Conservation (phyloP, 148 eudicot genomes). For the Amaranthus palmeri region DNA sequence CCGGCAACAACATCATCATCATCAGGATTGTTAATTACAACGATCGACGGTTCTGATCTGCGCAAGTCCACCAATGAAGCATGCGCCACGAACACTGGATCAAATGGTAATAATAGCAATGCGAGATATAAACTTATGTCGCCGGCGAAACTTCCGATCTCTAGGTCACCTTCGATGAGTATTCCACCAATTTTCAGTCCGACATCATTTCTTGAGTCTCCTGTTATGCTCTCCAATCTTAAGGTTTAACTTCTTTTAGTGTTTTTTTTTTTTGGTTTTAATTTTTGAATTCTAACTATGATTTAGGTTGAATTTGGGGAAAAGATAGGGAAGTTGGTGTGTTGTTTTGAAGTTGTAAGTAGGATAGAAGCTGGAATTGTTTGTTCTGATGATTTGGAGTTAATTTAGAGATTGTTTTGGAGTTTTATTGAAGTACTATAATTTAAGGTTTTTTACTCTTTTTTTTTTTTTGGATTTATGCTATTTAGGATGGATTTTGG, state of each 20-base stretch:
- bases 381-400: not conserved
- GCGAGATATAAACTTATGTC: slow-evolving; percentile 83
- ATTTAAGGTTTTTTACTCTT: too few species aligned
- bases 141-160: slow-evolving; percentile 90
- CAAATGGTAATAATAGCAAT: slow-evolving; percentile 2
- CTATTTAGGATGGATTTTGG: too few species aligned
- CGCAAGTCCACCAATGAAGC: slow-evolving; percentile 15
- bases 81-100: slow-evolving; percentile 11
- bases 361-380: too few species aligned
- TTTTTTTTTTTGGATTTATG: too few species aligned
- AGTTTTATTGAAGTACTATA: not conserved
- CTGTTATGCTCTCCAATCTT: slow-evolving; percentile 82
- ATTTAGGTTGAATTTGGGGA: not conserved
- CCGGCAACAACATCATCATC: not conserved
- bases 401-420: not conserved
- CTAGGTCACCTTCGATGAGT: slow-evolving; percentile 60
- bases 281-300: not conserved
- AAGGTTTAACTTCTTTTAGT: slow-evolving; percentile 41
- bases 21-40: not conserved
- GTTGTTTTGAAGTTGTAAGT: too few species aligned
- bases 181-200: slow-evolving; percentile 90
- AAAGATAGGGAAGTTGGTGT: too few species aligned
- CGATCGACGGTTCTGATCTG: slow-evolving; percentile 19
- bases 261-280: not conserved
- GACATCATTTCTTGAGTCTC: slow-evolving; percentile 91